Percentiles rank a stretch among this genome's conserved stretches.
Conservation (phyloP, 129 eudicot genomes). For the Helichrysum umbraculigerum region DNA sequence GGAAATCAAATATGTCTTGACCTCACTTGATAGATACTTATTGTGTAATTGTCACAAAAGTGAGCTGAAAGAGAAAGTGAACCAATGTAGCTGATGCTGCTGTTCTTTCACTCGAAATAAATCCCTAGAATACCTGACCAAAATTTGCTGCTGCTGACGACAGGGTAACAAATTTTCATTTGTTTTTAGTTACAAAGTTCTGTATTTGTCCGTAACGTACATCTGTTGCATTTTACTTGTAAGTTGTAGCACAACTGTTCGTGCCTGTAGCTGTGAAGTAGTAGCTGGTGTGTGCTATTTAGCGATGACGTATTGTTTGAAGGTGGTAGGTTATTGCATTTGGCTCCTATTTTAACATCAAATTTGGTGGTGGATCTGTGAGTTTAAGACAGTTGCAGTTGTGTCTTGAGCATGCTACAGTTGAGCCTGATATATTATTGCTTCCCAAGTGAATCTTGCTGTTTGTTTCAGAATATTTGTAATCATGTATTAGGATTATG, state of each 20-base stretch:
- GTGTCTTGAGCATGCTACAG: neutral
- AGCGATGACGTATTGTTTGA: neutral
- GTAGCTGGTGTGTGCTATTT: slow-evolving; percentile 18
- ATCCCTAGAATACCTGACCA: neutral
- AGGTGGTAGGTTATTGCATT: neutral
- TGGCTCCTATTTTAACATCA: neutral
- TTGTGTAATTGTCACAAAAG: slow-evolving; percentile 16
- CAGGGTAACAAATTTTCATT: slow-evolving; percentile 22
- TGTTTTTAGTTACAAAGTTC: neutral
- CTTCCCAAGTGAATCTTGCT: neutral
- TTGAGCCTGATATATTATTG: neutral
- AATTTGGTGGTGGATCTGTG: neutral
- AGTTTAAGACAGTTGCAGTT: neutral
- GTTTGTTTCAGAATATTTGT: neutral
- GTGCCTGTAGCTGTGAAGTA: slow-evolving; percentile 33
- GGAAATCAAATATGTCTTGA: neutral
- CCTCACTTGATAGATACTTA: slow-evolving; percentile 13
- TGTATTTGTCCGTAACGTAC: neutral
- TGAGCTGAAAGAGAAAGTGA: slow-evolving; percentile 22
- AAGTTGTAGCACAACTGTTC: slow-evolving; percentile 21
- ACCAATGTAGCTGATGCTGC: slow-evolving; percentile 20
- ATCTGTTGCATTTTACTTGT: slow-evolving; percentile 15
- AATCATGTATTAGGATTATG: neutral
- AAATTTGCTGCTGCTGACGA: neutral
- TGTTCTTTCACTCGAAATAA: neutral